Conservation (phyloP, 2,329 filamentous ascomycete genomes). For the Aspergillus niger region DNA sequence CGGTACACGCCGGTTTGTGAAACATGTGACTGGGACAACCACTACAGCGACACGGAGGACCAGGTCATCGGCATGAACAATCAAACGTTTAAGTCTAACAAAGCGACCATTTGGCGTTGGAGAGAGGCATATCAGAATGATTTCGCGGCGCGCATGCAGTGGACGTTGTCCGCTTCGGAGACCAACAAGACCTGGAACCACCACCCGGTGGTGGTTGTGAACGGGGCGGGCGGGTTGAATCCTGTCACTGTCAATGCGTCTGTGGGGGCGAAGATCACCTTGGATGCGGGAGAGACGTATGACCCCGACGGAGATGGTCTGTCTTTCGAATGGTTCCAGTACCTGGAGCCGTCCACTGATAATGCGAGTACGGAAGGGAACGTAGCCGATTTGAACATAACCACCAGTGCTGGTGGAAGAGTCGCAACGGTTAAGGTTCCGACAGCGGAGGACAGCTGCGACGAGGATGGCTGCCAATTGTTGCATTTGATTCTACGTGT, state of each 20-base stretch:
- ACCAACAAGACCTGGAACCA: conserved; percentile 21
- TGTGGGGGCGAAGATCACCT: neutral
- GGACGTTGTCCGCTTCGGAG: conserved; percentile 38
- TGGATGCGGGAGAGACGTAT: conserved; percentile 2
- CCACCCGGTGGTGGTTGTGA: conserved; percentile 23
- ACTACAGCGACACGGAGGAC: conserved; percentile 40
- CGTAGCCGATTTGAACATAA: neutral
- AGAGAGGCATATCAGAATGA: conserved; percentile 55
- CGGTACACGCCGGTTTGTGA: conserved; percentile 36
- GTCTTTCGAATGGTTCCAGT: conserved; percentile 10
- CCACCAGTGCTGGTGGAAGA: neutral
- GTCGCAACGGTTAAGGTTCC: neutral
- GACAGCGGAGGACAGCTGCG: neutral
- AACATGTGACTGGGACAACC: conserved; percentile 10
- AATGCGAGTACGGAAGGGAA: neutral
- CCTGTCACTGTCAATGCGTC: neutral
- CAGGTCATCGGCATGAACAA: conserved; percentile 37
- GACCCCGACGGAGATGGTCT: conserved; percentile 6
- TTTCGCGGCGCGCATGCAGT: conserved; percentile 53
- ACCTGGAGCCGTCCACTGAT: neutral
- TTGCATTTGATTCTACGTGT: conserved; percentile 7
- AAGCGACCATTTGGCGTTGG: conserved; percentile 59
- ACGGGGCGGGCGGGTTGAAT: conserved; percentile 15
- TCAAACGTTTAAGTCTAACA: conserved; percentile 39
- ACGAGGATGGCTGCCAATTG: neutral